Evolutionary conservation across 2,329 filamentous ascomycete species (phyloP).

Genomic region (Myrmaecium sp.): DNA sequence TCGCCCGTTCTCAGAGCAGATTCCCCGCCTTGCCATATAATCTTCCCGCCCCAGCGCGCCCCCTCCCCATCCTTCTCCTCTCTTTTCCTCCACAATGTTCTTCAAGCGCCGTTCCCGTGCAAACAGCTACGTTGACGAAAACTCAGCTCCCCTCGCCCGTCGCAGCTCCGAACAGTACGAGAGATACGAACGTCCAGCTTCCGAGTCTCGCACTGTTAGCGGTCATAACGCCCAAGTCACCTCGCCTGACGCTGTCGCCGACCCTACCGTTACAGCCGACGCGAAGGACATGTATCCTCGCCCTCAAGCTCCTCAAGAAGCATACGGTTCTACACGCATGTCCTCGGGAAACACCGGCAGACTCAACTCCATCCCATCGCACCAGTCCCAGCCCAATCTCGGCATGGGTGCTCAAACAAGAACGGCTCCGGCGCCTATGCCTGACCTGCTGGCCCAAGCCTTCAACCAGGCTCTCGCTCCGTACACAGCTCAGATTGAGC

Average conservation of each 20-base stretch:
- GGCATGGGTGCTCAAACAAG: slow-evolving; percentile 7
- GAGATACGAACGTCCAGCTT: slow-evolving; percentile 21
- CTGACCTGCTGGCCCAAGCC: slow-evolving; percentile 33
- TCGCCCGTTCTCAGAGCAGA: no score
- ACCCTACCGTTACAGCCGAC: slow-evolving; percentile 10
- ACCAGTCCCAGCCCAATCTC: slow-evolving; percentile 9
- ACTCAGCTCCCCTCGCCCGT: slow-evolving; percentile 21
- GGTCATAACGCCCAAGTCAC: slow-evolving; percentile 12
- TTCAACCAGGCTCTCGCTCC: slow-evolving; percentile 37
- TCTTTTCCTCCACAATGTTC: slow-evolving; percentile 23
- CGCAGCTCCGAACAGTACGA: slow-evolving; percentile 21
- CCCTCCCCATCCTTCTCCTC: slow-evolving; percentile 8
- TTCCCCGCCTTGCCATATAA: no score
- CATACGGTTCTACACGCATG: no score
- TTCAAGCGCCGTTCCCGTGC: slow-evolving; percentile 31
- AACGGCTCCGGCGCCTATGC: slow-evolving; percentile 24
- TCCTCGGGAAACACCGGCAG: slow-evolving; percentile 4
- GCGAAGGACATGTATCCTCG: slow-evolving; percentile 29
- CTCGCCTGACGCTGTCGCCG: no score
- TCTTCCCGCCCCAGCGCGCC: no score
- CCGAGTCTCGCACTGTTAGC: slow-evolving; percentile 18
- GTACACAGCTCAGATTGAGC: slow-evolving; percentile 36
- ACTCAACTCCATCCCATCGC: slow-evolving; percentile 3
- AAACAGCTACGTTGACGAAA: slow-evolving; percentile 32
- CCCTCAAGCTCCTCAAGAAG: slow-evolving; percentile 23